Evolutionary conservation across 2,329 filamentous ascomycete species (phyloP).

Genomic region (Neonectria hederae): DNA sequence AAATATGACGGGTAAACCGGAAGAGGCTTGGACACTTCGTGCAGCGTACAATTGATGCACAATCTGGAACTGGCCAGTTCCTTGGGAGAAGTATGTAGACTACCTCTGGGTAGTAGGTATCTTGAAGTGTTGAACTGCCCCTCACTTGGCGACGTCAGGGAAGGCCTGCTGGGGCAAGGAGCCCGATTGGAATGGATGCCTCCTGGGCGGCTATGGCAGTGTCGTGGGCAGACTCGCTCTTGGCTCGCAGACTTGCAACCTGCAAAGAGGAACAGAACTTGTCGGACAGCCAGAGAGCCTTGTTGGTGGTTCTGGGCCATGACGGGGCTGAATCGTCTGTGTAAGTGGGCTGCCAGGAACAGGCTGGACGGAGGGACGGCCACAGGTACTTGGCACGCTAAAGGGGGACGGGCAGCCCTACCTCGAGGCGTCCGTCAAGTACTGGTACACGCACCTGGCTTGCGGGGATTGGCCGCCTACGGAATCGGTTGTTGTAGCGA

Average conservation of each 20-base stretch:
- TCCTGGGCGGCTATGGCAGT: neutral
- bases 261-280: neutral
- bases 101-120: too few relatives aligned
- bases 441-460: neutral
- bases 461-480: neutral
- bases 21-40: neutral
- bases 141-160: constrained; percentile 1
- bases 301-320: neutral
- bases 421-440: neutral
- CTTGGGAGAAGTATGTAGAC: constrained; percentile 4
- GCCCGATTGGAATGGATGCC: neutral
- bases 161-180: neutral
- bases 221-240: neutral
- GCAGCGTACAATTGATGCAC: neutral
- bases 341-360: neutral
- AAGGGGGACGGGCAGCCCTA: too few relatives aligned
- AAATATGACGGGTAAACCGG: neutral
- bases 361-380: neutral
- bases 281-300: neutral
- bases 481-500: neutral
- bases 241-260: too few relatives aligned
- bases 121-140: neutral
- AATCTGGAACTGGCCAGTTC: neutral
- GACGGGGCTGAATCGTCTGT: neutral
- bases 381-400: neutral